Evolutionary conservation across 2,329 filamentous ascomycete genomes (phyloP).

Genomic region (Fusarium sp.): DNA sequence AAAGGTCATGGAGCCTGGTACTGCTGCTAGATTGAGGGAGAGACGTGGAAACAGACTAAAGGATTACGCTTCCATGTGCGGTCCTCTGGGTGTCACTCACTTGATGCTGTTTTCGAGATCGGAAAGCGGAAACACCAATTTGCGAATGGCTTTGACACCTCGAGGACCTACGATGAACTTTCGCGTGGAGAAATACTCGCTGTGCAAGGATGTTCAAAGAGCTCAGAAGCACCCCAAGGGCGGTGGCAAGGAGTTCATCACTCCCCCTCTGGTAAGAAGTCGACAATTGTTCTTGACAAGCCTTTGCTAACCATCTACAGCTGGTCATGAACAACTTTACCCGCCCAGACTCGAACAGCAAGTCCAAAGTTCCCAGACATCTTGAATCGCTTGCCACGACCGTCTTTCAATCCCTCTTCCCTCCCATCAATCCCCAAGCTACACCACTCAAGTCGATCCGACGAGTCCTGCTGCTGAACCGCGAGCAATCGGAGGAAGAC

Average conservation of each 20-base stretch:
- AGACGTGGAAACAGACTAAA: constrained; percentile 85
- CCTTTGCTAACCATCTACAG: constrained; percentile 51
- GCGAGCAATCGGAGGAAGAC: constrained; percentile 69
- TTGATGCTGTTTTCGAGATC: constrained; percentile 93
- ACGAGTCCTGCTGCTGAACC: constrained; percentile 88
- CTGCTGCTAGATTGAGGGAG: constrained; percentile 88
- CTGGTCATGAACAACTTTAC: constrained; percentile 99
- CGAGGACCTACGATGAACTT: constrained; percentile 94
- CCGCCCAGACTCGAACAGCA: constrained; percentile 67
- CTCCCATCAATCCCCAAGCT: constrained; percentile 90
- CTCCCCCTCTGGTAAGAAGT: constrained; percentile 76
- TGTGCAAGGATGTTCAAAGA: constrained; percentile 89
- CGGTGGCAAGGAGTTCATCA: constrained; percentile 85
- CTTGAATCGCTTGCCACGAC: constrained; percentile 93
- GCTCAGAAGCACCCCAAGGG: constrained; percentile 84
- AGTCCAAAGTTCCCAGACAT: constrained; percentile 84
- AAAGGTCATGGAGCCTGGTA: constrained; percentile 94
- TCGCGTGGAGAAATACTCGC: constrained; percentile 90
- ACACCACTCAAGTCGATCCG: constrained; percentile 93
- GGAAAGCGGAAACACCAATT: constrained; percentile 87
- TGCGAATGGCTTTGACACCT: constrained; percentile 87
- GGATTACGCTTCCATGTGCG: constrained; percentile 96
- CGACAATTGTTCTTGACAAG: background rate
- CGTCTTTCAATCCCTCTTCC: constrained; percentile 95
- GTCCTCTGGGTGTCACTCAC: constrained; percentile 91